These are phyloP conservation scores for Aspergillus diversus DNA, from an alignment of 495 filamentous ascomycete genomes.

Conservation along the genomic window DNA sequence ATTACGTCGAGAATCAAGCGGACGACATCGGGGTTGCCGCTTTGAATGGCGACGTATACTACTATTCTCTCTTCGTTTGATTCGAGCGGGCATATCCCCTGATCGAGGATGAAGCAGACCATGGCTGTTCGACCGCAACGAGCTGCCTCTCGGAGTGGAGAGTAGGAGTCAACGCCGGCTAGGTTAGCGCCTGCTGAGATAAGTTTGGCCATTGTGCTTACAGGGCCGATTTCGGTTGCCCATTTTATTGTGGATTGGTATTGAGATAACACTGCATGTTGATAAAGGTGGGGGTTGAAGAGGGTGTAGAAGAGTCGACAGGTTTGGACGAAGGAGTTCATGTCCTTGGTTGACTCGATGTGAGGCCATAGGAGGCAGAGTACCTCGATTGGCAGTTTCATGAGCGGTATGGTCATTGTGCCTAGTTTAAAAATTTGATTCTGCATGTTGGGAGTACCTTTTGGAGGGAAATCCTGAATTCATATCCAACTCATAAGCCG, in stretches of 20 bases:
- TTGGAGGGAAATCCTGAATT: too few relatives aligned
- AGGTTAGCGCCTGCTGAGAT: not conserved
- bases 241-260: slow-evolving; percentile 40
- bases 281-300: slow-evolving; percentile 53
- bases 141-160: not conserved
- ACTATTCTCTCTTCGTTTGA: not conserved
- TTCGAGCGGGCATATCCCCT: not conserved
- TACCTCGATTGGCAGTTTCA: not conserved
- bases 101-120: not conserved
- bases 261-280: not conserved
- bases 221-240: slow-evolving; percentile 57
- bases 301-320: slow-evolving; percentile 46
- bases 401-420: too few relatives aligned
- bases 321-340: slow-evolving; percentile 2
- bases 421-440: too few relatives aligned
- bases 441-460: too few relatives aligned
- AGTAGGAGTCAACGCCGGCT: not conserved
- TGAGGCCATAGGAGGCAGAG: not conserved
- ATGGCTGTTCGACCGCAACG: not conserved
- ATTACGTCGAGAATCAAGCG: not conserved
- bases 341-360: not conserved
- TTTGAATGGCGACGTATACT: not conserved
- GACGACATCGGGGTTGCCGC: not conserved
- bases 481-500: too few relatives aligned
- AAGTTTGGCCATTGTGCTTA: not conserved